Evolutionary conservation across 306 rosid genomes (phyloP), one percentile per base, ranked within the genome.

Genomic region (Dryas octopetala): DNA sequence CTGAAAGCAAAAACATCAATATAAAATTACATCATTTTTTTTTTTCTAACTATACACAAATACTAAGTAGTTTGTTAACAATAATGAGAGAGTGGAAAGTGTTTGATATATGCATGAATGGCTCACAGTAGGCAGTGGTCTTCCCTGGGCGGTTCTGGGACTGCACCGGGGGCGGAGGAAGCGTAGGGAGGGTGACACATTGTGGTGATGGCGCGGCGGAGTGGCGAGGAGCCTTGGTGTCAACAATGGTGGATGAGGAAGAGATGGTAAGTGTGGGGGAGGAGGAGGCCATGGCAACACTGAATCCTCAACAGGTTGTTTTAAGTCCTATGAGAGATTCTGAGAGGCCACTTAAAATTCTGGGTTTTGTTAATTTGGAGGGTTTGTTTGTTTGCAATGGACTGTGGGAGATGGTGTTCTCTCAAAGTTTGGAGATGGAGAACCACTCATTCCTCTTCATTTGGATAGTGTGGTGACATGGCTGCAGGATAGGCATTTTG

Each of bases 251-350:
- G 65, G 93, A 84, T 14, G 96, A 88, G 77, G 94, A 89, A 45
- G 96, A 90, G 85, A 90, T 73, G 10, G 93, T 68, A 43, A 91
- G 85, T 75, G 97, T 75, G 64, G 96, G 83, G 26, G 96, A 89
- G 77, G 89, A 80, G 70, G 91, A 83, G 73, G 97, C 98, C 96
- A 93, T 86, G 81, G 73, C 69, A 71, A 38, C n/a, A 51, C 26
- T 71, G 66, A 78, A 79, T 57, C 69, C 76, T 71, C 61, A 14
- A 74, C 62, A 48, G 70, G 83, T 32, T 60, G 47, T 28, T 32
- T 73, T 61, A 16, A 51, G n/a, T 73, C 67, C 73, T 68, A 44
- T 65, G 80, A 85, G 76, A 75, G 74, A 61, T 66, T 71, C 70
- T 73, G 75, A 72, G 75, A 72, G 82, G 63, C 78, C 70, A 48